phyloP scores from a whole-genome alignment of 31 red algal genomes.

The Asparagopsis taxiformis region DNA sequence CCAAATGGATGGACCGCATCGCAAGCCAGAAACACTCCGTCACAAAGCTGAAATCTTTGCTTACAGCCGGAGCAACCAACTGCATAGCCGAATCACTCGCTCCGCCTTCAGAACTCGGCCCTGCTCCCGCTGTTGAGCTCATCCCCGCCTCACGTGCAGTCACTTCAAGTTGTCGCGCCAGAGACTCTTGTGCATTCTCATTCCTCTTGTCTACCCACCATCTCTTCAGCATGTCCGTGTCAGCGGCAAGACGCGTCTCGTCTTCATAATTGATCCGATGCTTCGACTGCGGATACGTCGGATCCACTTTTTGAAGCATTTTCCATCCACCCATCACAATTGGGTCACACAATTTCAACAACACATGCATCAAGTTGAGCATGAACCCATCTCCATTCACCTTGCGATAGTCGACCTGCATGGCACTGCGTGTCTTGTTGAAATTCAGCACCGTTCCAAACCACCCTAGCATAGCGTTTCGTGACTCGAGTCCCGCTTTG shows the following conservation, averaged over 20 bases:
- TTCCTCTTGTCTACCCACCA: slow-evolving; percentile 93
- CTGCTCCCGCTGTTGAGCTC: neutral
- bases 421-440: slow-evolving; percentile 74
- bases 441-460: slow-evolving; percentile 74
- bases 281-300: slow-evolving; percentile 68
- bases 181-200: slow-evolving; percentile 85
- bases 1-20: slow-evolving; percentile 68
- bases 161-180: slow-evolving; percentile 62
- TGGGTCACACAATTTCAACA: slow-evolving; percentile 83
- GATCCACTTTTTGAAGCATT: slow-evolving; percentile 82
- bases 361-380: slow-evolving; percentile 91
- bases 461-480: slow-evolving; percentile 78
- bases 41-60: slow-evolving; percentile 81
- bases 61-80: slow-evolving; percentile 1
- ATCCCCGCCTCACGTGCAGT: slow-evolving; percentile 49
- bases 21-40: slow-evolving; percentile 95
- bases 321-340: slow-evolving; percentile 84
- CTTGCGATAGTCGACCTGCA: slow-evolving; percentile 65
- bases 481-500: slow-evolving; percentile 63
- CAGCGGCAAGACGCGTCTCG: slow-evolving; percentile 89
- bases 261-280: slow-evolving; percentile 85
- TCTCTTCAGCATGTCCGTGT: slow-evolving; percentile 78
- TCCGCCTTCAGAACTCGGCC: neutral
- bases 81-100: neutral
- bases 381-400: slow-evolving; percentile 88